Percentiles rank a stretch among this genome's conserved stretches.
phyloP scores from a whole-genome alignment of 2,329 filamentous ascomycete genomes.

The Thelonectria discophora region DNA sequence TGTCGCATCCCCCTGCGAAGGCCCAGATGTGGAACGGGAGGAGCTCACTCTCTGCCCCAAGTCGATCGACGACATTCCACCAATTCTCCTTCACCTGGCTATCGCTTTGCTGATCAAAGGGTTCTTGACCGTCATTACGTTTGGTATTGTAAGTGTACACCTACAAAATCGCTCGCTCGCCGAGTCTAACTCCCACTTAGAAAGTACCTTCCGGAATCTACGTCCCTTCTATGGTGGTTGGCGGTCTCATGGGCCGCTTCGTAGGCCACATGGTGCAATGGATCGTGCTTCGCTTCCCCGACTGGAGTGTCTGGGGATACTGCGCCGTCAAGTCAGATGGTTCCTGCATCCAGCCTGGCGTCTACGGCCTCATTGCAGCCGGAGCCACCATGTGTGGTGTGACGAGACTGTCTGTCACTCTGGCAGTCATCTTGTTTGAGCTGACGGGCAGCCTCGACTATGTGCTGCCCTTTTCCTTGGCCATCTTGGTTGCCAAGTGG shows the following conservation, averaged over 20 bases:
- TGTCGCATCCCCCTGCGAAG: slow-evolving; percentile 86
- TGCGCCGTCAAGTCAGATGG: slow-evolving; percentile 77
- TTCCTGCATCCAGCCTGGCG: slow-evolving; percentile 92
- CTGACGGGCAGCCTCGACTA: slow-evolving; percentile 94
- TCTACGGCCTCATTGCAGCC: slow-evolving; percentile 93
- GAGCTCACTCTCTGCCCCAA: slow-evolving; percentile 81
- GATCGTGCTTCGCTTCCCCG: slow-evolving; percentile 76
- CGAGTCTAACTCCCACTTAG: slow-evolving; percentile 46
- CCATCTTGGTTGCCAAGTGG: slow-evolving; percentile 97
- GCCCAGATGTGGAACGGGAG: slow-evolving; percentile 69
- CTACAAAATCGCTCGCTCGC: background rate
- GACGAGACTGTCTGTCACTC: slow-evolving; percentile 88
- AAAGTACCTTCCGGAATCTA: slow-evolving; percentile 98
- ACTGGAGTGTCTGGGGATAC: slow-evolving; percentile 75
- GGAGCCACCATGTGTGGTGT: slow-evolving; percentile 99
- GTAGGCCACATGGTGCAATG: slow-evolving; percentile 88
- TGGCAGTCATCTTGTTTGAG: slow-evolving; percentile 96
- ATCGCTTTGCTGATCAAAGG: slow-evolving; percentile 90
- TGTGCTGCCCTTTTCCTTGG: slow-evolving; percentile 91
- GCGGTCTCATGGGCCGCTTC: slow-evolving; percentile 87
- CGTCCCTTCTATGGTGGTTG: slow-evolving; percentile 98
- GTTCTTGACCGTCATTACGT: slow-evolving; percentile 86
- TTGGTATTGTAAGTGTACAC: slow-evolving; percentile 74
- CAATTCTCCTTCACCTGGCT: slow-evolving; percentile 75
- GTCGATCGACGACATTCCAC: slow-evolving; percentile 77